Conservation (phyloP, 2,329 filamentous ascomycete species). For the Arthrobotrys musiformis region DNA sequence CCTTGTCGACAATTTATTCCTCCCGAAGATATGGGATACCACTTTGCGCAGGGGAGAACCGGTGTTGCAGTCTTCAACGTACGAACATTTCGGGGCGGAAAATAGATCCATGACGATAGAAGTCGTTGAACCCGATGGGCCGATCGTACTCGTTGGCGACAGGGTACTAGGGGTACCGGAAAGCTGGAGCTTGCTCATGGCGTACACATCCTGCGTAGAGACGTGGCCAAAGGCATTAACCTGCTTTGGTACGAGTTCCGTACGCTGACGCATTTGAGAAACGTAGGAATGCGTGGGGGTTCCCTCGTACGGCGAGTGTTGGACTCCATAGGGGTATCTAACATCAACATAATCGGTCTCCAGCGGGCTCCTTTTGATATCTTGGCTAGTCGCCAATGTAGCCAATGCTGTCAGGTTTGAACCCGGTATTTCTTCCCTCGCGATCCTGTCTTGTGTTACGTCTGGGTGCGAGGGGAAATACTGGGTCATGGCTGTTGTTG, state of each 20-base stretch:
- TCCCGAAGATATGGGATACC: conserved; percentile 82
- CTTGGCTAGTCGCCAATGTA: conserved; percentile 43
- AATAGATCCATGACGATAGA: conserved; percentile 33
- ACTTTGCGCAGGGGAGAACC: conserved; percentile 75
- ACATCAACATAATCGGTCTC: conserved; percentile 34
- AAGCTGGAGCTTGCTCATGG: conserved; percentile 54
- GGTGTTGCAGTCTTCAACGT: conserved; percentile 70
- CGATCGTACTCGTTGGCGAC: conserved; percentile 39
- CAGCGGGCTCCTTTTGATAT: conserved; percentile 31
- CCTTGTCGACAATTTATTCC: conserved; percentile 81
- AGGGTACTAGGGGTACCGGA: conserved; percentile 42
- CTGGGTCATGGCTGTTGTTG: conserved; percentile 47
- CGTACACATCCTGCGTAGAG: conserved; percentile 46
- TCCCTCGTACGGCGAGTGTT: conserved; percentile 28
- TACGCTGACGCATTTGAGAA: conserved; percentile 38
- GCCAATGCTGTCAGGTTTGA: conserved; percentile 37
- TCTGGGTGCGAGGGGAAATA: conserved; percentile 48
- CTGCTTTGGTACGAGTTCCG: conserved; percentile 47
- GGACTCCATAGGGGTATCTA: conserved; percentile 20
- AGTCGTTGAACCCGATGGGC: conserved; percentile 30
- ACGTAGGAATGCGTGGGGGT: conserved; percentile 37
- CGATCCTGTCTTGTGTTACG: conserved; percentile 43
- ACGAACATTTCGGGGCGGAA: conserved; percentile 66
- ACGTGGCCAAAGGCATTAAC: conserved; percentile 24
- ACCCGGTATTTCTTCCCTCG: conserved; percentile 39